Percentiles rank a stretch among this genome's conserved stretches.
These are phyloP conservation scores for Zancudomyces culisetae DNA, from an alignment of 371 early-diverging fungal genomes.

Conservation along the genomic window DNA sequence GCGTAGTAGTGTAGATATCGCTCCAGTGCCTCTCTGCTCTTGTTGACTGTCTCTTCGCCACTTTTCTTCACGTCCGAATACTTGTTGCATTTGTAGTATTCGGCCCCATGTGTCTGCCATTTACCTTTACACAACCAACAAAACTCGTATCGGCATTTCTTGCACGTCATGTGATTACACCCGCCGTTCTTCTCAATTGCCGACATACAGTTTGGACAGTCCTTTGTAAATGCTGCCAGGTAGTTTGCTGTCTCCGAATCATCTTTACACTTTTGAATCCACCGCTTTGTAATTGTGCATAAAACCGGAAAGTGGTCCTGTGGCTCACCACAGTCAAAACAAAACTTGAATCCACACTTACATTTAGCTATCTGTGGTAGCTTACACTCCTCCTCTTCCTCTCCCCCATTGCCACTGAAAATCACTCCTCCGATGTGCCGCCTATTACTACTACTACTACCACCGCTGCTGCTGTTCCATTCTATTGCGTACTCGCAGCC, in stretches of 20 bases:
- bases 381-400: no score
- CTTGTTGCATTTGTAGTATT: slow-evolving; percentile 88
- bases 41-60: slow-evolving; percentile 62
- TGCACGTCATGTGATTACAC: slow-evolving; percentile 88
- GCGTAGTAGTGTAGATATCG: slow-evolving; percentile 92
- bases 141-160: slow-evolving; percentile 68
- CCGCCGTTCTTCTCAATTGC: slow-evolving; percentile 97
- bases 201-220: slow-evolving; percentile 79
- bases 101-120: slow-evolving; percentile 85
- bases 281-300: slow-evolving; percentile 66
- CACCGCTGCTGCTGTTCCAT: no score
- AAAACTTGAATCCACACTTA: slow-evolving; percentile 58
- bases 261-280: slow-evolving; percentile 90
- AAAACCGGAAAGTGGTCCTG: slow-evolving; percentile 81
- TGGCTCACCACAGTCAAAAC: slow-evolving; percentile 84
- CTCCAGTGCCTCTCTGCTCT: slow-evolving; percentile 75
- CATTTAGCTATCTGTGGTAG: slow-evolving; percentile 84
- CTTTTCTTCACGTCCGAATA: no score
- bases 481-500: slow-evolving; percentile 87
- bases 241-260: slow-evolving; percentile 96
- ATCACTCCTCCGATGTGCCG: slow-evolving; percentile 53
- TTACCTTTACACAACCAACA: slow-evolving; percentile 80
- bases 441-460: no score
- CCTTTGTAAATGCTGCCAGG: slow-evolving; percentile 91
- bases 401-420: no score